Conservation (phyloP, 192 early-diverging fungal species). For the Umbelopsis sp. region DNA sequence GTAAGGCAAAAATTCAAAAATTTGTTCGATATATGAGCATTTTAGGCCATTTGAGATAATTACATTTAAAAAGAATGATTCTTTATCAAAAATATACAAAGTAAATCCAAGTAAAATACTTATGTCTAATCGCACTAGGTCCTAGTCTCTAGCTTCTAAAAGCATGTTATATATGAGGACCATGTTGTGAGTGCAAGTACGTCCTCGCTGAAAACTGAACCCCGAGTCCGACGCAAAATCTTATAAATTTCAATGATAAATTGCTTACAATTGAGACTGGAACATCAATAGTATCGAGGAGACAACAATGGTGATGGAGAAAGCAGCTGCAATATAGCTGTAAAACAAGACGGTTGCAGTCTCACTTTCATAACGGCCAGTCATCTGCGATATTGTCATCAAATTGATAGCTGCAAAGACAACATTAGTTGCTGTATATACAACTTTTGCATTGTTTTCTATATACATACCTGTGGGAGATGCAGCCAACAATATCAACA, state of each 20-base stretch:
- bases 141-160: no score
- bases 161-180: no score
- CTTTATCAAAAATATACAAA: no score
- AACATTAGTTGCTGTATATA: background rate
- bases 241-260: no score
- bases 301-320: conserved; percentile 6
- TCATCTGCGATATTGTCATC: conserved; percentile 30
- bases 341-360: conserved; percentile 29
- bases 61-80: no score
- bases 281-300: background rate
- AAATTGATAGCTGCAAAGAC: conserved; percentile 22
- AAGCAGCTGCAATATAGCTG: conserved; percentile 15
- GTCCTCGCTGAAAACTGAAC: no score
- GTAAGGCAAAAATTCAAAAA: background rate
- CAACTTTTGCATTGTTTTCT: background rate
- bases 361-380: conserved; percentile 20
- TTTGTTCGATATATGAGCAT: no score
- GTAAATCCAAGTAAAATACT: no score
- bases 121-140: no score
- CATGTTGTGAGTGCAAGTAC: no score
- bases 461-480: conserved; percentile 16
- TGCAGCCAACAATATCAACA: conserved; percentile 23
- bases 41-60: no score
- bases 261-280: background rate
- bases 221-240: no score